A percentile compares a stretch with the other conserved stretches of the same genome.
Evolutionary conservation across 2,329 filamentous ascomycete genomes (phyloP).

Genomic region (Diaporthe sp.): DNA sequence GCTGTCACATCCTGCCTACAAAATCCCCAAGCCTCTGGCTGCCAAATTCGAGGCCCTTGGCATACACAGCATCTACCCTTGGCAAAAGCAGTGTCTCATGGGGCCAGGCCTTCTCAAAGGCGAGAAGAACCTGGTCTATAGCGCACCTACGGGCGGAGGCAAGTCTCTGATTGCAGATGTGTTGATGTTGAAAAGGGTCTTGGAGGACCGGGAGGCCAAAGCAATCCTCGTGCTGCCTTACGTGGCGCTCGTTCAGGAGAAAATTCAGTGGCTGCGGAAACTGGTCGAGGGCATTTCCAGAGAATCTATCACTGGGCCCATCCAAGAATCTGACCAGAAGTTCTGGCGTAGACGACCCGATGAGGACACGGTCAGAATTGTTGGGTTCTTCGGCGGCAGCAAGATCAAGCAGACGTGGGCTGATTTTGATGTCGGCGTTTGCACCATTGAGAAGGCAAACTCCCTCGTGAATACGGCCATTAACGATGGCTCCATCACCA

Average conservation of each 20-base stretch:
- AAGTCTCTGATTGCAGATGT: conserved; percentile 83
- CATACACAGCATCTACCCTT: conserved; percentile 82
- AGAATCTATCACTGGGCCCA: conserved; percentile 51
- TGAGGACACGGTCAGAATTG: conserved; percentile 73
- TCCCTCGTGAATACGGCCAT: conserved; percentile 80
- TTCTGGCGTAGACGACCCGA: conserved; percentile 69
- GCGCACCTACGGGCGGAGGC: conserved; percentile 82
- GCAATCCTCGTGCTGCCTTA: conserved; percentile 82
- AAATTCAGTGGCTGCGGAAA: conserved; percentile 79
- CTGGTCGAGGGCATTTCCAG: conserved; percentile 72
- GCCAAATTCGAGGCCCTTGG: conserved; percentile 76
- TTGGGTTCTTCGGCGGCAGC: conserved; percentile 82
- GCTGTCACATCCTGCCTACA: conserved; percentile 74
- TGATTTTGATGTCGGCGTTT: conserved; percentile 83
- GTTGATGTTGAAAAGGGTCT: conserved; percentile 78
- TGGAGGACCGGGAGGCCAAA: conserved; percentile 75
- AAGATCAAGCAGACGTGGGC: conserved; percentile 77
- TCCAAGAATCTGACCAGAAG: conserved; percentile 53
- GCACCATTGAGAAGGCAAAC: conserved; percentile 88
- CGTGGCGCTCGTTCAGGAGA: conserved; percentile 85
- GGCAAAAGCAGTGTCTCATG: conserved; percentile 82
- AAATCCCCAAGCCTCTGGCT: conserved; percentile 71
- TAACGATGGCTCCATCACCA: conserved; percentile 76
- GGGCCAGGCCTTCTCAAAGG: conserved; percentile 76
- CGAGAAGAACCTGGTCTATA: conserved; percentile 81